These are phyloP conservation scores for Raffaelea arxii DNA, from an alignment of 2,329 filamentous ascomycete genomes.

Conservation along the genomic window DNA sequence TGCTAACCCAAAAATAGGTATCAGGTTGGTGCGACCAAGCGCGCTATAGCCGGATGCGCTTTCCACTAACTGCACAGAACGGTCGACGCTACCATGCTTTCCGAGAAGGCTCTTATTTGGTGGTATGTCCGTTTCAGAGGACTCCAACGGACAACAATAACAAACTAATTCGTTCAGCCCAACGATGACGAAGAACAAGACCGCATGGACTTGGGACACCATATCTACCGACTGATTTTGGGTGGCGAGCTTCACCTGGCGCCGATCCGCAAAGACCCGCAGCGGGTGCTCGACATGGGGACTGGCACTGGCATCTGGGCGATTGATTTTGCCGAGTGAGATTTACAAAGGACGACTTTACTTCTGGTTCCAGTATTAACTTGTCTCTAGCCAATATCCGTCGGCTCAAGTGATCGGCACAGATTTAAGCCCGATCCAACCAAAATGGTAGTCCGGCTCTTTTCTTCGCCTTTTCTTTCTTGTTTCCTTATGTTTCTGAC, in stretches of 20 bases:
- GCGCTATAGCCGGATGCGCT: too few species aligned
- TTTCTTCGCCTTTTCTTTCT: too few species aligned
- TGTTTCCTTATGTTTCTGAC: too few species aligned
- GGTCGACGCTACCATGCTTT: slow-evolving; percentile 4
- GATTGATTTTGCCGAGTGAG: slow-evolving; percentile 43
- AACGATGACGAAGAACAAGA: slow-evolving; percentile 6
- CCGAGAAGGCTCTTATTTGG: slow-evolving; percentile 1
- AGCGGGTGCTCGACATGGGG: slow-evolving; percentile 31
- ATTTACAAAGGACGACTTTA: too few species aligned
- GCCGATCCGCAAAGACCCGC: slow-evolving; percentile 32
- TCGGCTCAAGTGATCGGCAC: slow-evolving; percentile 47
- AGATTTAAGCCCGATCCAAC: slow-evolving; percentile 59
- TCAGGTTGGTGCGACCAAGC: too few species aligned
- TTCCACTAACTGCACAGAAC: too few species aligned
- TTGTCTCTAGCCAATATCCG: slow-evolving; percentile 1
- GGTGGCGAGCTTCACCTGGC: slow-evolving; percentile 31
- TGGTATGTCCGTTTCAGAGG: too few species aligned
- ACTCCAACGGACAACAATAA: too few species aligned
- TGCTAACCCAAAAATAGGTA: too few species aligned
- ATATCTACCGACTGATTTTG: slow-evolving; percentile 35
- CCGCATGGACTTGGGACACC: slow-evolving; percentile 28
- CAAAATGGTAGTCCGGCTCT: slow-evolving; percentile 23
- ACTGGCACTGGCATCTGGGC: slow-evolving; percentile 54
- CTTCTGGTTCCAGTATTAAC: too few species aligned
- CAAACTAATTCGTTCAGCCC: too few species aligned